Conservation (phyloP, 495 filamentous ascomycete species). For the Cercophora newfieldiana region DNA sequence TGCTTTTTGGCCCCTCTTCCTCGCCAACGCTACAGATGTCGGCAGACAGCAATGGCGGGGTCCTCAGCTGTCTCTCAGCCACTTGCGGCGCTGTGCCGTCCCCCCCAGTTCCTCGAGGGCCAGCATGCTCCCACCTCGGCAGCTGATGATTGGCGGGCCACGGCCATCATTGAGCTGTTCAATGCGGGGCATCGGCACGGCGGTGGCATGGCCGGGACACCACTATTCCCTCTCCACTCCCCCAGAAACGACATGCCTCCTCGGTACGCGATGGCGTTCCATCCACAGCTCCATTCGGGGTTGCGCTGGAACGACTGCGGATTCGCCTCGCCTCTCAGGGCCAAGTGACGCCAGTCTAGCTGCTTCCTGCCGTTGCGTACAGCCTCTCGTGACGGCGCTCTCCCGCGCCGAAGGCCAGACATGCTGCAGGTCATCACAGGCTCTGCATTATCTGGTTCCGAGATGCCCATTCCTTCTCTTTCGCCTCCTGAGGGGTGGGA, state of each 20-base stretch:
- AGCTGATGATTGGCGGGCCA: conserved; percentile 12
- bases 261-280: neutral
- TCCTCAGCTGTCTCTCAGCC: conserved; percentile 10
- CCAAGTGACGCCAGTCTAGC: conserved; percentile 11
- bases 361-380: conserved; percentile 11
- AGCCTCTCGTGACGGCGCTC: neutral
- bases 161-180: conserved; percentile 8
- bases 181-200: conserved; percentile 19
- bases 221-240: neutral
- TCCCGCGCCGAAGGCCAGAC: neutral
- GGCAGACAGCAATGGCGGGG: conserved; percentile 14
- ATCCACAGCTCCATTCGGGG: neutral
- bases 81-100: conserved; percentile 13
- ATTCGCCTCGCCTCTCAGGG: neutral
- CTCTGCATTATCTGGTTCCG: conserved; percentile 7
- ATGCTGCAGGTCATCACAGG: conserved; percentile 3
- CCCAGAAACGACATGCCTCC: neutral
- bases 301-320: neutral
- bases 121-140: conserved; percentile 13
- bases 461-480: neutral
- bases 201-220: neutral
- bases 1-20: neutral
- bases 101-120: neutral
- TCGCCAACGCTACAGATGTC: conserved; percentile 13
- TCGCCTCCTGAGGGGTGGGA: neutral